Evolutionary conservation across 441 rosid species (phyloP).

Genomic region (Jatropha multifida): DNA sequence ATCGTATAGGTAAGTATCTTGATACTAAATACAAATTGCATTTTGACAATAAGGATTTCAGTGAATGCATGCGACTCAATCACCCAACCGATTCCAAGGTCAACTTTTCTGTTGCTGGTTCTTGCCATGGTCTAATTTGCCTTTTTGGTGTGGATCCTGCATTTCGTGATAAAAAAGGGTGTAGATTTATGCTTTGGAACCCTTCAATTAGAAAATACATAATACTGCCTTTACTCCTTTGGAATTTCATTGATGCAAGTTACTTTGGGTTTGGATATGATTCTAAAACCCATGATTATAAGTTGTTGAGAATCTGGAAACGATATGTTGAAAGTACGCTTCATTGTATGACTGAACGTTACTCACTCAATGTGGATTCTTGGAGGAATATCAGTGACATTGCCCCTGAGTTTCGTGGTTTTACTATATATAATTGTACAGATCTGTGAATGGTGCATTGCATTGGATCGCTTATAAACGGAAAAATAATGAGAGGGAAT

Average conservation of each 20-base stretch:
- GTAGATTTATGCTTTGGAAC: slow-evolving; percentile 7
- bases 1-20: no score
- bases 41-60: neutral
- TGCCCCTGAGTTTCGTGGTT: neutral
- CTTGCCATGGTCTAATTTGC: slow-evolving; percentile 7
- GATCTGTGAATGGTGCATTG: slow-evolving; percentile 18
- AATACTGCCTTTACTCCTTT: neutral
- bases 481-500: no score
- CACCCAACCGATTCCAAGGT: neutral
- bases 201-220: slow-evolving; percentile 5
- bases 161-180: no score
- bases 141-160: neutral
- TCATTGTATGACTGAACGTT: neutral
- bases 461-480: slow-evolving; percentile 16
- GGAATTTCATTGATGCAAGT: no score
- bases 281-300: slow-evolving; percentile 23
- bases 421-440: neutral
- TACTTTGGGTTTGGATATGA: slow-evolving; percentile 22
- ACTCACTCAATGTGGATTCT: slow-evolving; percentile 11
- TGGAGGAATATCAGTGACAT: slow-evolving; percentile 12
- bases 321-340: no score
- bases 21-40: no score
- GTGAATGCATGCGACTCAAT: neutral
- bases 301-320: slow-evolving; percentile 3
- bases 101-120: neutral